Evolutionary conservation across 805 yeast genomes (phyloP), one percentile per base, ranked within the genome.

Genomic region (Kodamaea kaohsiungensis): DNA sequence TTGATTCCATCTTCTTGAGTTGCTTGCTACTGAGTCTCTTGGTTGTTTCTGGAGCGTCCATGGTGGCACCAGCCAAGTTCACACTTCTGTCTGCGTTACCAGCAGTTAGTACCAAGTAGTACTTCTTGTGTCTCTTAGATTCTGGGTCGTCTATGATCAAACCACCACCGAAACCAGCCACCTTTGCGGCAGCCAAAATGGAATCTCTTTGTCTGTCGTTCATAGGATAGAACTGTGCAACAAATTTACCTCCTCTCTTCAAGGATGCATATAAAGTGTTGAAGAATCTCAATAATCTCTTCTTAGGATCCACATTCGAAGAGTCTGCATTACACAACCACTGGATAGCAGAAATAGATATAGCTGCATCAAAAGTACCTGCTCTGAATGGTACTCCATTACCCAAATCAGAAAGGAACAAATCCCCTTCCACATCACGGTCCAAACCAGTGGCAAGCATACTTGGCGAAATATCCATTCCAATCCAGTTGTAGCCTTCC

Each of bases 241-340:
- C 97, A 60, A 93, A 96, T 71, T 95, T 95, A 6, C 99, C 99
- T 48, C 99, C 99, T 67, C 96, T 83, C 65, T 83, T 87, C 70
- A 95, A 77, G 37, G 91, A 77, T 0, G 97, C 91, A 70, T 89
- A 95, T 51, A 95, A 76, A 0, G 97, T 86, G 69, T 89, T 88
- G 79, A 95, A 95, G 65, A 95, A 95, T 47, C 88, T 76, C 71
- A 86, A 75, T 52, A 91, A 72, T 69, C 99, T 83, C 64, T 80
- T 81, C 66, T 87, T 87, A 18, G 99, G 99, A 65, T 92, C 96
- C 52, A 85, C 86, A 40, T 79, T 77, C 2, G 90, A 71, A 5
- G 90, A 80, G 69, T 95, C 99, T 1, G 98, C 98, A 68, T 95
- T 95, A 76, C 98, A 92, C 43, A 95, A 81, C 99, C 99, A 95